Evolutionary conservation across 2,329 filamentous ascomycete genomes (phyloP).

Genomic region (Beauveria asiatica): DNA sequence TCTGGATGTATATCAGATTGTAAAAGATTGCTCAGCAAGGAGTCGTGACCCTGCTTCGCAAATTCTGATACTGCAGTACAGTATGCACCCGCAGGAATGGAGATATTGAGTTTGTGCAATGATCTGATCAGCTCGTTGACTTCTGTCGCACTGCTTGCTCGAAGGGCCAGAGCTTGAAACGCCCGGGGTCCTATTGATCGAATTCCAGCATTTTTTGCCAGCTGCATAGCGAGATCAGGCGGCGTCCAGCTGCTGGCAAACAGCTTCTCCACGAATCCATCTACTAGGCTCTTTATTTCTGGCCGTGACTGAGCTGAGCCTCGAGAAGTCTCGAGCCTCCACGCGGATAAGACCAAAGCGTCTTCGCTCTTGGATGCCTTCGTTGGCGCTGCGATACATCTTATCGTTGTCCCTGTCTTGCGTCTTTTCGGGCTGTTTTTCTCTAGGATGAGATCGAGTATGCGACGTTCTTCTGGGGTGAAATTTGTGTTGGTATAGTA

Average conservation of each 20-base stretch:
- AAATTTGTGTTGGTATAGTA: constrained; percentile 37
- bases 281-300: constrained; percentile 10
- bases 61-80: constrained; percentile 57
- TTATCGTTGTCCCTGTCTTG: not conserved
- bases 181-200: constrained; percentile 65
- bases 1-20: constrained; percentile 46
- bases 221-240: constrained; percentile 61
- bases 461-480: constrained; percentile 26
- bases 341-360: not conserved
- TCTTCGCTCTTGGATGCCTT: too few species aligned
- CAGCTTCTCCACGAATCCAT: constrained; percentile 36
- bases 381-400: not conserved
- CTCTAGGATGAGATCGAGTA: not conserved
- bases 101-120: constrained; percentile 54
- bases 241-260: constrained; percentile 68
- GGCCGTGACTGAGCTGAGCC: not conserved
- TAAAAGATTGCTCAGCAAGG: constrained; percentile 37
- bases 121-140: constrained; percentile 52
- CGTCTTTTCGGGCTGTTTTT: not conserved
- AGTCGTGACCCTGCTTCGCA: constrained; percentile 45
- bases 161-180: constrained; percentile 65
- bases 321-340: not conserved
- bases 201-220: constrained; percentile 63
- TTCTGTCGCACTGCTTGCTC: constrained; percentile 47
- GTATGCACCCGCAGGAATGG: constrained; percentile 55